A percentile compares a stretch with the other conserved stretches of the same genome.
Conservation (phyloP, 805 yeast species). For the Kluyveromyces dobzhanskii region DNA sequence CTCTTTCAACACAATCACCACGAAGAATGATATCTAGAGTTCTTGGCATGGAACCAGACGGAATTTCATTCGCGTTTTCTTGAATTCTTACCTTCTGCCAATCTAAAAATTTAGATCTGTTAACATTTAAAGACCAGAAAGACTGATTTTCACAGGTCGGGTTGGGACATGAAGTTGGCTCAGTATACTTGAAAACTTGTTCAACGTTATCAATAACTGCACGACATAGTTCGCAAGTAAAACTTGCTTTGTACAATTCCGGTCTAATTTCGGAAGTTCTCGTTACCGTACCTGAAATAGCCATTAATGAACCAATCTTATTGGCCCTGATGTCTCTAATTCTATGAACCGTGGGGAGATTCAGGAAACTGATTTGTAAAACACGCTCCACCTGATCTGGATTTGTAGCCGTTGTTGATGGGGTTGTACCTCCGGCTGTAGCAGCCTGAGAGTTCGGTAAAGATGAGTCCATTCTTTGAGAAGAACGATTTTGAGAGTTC, state of each 20-base stretch:
- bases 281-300: slow-evolving; percentile 91
- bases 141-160: slow-evolving; percentile 83
- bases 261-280: slow-evolving; percentile 96
- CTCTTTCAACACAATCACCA: slow-evolving; percentile 91
- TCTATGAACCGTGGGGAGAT: slow-evolving; percentile 71
- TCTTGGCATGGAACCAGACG: slow-evolving; percentile 98
- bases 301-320: slow-evolving; percentile 73
- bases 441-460: slow-evolving; percentile 22
- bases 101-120: slow-evolving; percentile 82
- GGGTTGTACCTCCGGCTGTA: slow-evolving; percentile 25
- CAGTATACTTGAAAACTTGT: slow-evolving; percentile 87
- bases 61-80: slow-evolving; percentile 93
- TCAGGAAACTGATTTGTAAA: slow-evolving; percentile 86
- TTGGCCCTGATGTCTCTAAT: slow-evolving; percentile 88
- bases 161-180: slow-evolving; percentile 86
- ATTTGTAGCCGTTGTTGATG: slow-evolving; percentile 38
- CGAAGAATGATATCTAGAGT: slow-evolving; percentile 86
- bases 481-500: slow-evolving; percentile 15
- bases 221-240: slow-evolving; percentile 82
- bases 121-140: slow-evolving; percentile 73
- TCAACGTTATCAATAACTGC: slow-evolving; percentile 84
- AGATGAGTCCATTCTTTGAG: slow-evolving; percentile 7
- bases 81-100: slow-evolving; percentile 96
- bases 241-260: slow-evolving; percentile 77
- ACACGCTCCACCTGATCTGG: slow-evolving; percentile 54